Base-by-base conservation (phyloP, 2,329 filamentous ascomycete species). In the Hypoxylon rubiginosum region DNA sequence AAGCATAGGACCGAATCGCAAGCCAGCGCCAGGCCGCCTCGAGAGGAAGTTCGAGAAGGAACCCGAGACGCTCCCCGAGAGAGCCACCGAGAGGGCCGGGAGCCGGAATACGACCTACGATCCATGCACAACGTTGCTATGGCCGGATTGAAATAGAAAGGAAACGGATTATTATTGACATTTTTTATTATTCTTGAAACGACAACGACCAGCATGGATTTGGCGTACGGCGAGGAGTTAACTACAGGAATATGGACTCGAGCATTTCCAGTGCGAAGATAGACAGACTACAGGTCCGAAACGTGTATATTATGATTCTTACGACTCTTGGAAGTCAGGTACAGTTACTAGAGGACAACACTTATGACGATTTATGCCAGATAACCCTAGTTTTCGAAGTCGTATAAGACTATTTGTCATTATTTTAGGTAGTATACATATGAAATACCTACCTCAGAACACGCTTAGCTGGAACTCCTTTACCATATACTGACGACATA, bases 71-170 rank as follows among this genome's bases (percentile, higher is more conserved):
- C 41, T n/a, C 15, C 34, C 48, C 62, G 21, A 13, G 43, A 64
- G 52, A 19, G 48, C 41, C 19, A 19, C 24, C 63, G 62, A 45
- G 62, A 64, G 1, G 36, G 39, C 34, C 63, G 63, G 34, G 67
- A 72, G 4, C 21, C 55, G 48, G 71, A 74, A 28, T 76, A 71
- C 56, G 75, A 76, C 63, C 50, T 71, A 41, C 69, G 71, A 61
- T 76, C 74, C 11, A 72, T 76, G 74, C 74, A 75, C 65, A 76
- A 72, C 46, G 73, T 76, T 48, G 73, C 74, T 21, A 67, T 76
- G 72, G 70, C 73, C 36, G 74, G 73, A 53, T 52, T 75, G 55
- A 76, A 75, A 70, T 73, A 43, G 57, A 66, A 56, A 39, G 19
- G 30, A 58, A 58, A 58, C 46, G 45, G n/a, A n/a, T n/a, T n/a